Evolutionary conservation across 495 filamentous ascomycete species (phyloP), one percentile per base, ranked within the genome.

Genomic region (Aspergillus saccharolyticus): DNA sequence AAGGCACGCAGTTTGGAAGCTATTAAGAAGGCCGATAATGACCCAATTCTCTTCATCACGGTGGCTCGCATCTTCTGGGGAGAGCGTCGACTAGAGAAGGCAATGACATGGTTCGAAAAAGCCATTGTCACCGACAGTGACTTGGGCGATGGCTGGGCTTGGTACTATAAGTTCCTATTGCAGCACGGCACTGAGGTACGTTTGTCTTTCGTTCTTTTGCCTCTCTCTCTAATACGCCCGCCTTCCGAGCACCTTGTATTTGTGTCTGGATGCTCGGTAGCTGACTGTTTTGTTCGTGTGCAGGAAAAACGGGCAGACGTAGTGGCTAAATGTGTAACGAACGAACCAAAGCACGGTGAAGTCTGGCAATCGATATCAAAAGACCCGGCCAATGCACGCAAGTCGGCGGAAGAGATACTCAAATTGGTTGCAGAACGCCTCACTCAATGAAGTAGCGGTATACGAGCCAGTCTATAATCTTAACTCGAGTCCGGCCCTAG

Each of bases 41-140:
- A 97, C 64, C 85, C 94, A 0, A 80, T 86, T 3, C 74, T 97
- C 30, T 91, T 97, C 66, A 84, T 89, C 24, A 86, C 84, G 0
- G 85, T 89, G 1, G 88, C 85, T 3, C 77, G 88, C 9, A 87
- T 90, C 49, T 90, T 90, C 69, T 90, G 87, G 87, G 82, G 72
- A 7, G 87, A 90, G 70, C 78, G 94, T 5, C 85, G 86, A 66
- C 76, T 97, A 20, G 92, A 96, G 57, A 92, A 96, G 67, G 92
- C 95, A 12, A 83, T 87, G 73, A 92, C 84, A 54, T 98, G 94
- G 94, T 97, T 98, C 66, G 89, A 96, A 76, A 94, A 96, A 74
- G 94, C 94, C 4, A 85, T 96, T 53, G 72, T 96, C 53, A 77
- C 91, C 14, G 90, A 97, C 64, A 80, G 84, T 22, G 92, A 97